Base-by-base conservation (phyloP, 345 rosid species). In the Clarkia xantiana region DNA sequence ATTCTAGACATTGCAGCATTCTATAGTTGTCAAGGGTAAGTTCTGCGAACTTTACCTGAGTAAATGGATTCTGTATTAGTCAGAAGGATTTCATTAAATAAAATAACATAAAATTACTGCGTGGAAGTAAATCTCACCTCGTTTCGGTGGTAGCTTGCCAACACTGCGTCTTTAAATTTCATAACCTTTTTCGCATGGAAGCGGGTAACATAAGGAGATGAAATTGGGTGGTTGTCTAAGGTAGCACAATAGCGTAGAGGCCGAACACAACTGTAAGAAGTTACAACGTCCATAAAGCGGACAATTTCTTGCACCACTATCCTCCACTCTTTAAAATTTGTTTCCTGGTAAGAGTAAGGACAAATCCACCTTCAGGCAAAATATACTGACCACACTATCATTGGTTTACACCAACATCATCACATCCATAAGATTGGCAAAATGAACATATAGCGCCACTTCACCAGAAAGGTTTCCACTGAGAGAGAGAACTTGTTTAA, bases 1-100 rank as follows among this genome's bases (percentile, higher is more conserved):
- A 91, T 64, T 87, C 98, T 73, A 91, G 64, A 69, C 87, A 86
- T 53, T 91, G 98, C 77, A 91, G 62, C 96, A 84, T 91, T 58
- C 98, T 76, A 58, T 76, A 76, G 16, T 82, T 67, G 67, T 91
- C 98, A 72, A 91, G 60, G 22, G 94, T 87, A 65, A 86, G 70
- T 74, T 91, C 96, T 15, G 96, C 96, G 68, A 77, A 91, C 66
- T 86, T 86, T 50, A 84, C 98, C 98, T 86, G 76, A 53, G 64
- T 58, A 57, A 34, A 49, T 49, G 14, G 4, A 10, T 10, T 13
- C 25, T 49, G 36, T 11, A 47, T 34, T 7, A 14, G 41, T 6
- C 15, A 9, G 9, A 14, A 49, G 5, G 10, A 39, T 2, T 14
- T 34, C 9, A 49, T 18, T 23, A 12, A 2, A 15, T 12, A 22